Percentiles rank a stretch among this genome's conserved stretches.
phyloP scores from a whole-genome alignment of 331 rosid species.

The Cucumis variabilis region DNA sequence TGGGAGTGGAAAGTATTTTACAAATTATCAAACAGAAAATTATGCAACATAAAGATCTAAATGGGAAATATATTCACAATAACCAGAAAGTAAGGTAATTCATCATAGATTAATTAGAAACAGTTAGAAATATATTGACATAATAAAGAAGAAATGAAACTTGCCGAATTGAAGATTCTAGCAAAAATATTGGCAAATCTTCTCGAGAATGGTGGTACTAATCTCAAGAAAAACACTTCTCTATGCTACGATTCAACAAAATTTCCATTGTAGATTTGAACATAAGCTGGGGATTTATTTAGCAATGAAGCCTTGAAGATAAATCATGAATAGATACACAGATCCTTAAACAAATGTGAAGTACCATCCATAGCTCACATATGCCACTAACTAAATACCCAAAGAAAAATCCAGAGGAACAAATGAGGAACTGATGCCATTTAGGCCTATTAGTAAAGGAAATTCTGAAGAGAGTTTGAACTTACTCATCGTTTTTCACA shows the following conservation, averaged over 20 bases:
- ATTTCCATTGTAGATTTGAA: conserved; percentile 95
- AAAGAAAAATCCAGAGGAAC: conserved; percentile 97
- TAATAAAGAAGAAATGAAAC: no score
- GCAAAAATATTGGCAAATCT: no score
- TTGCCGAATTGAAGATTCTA: no score
- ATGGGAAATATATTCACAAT: no score
- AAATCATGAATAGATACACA: conserved; percentile 85
- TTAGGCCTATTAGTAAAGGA: conserved; percentile 81
- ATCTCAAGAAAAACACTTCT: no score
- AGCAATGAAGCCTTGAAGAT: conserved; percentile 93
- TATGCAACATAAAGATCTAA: no score
- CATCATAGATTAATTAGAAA: no score
- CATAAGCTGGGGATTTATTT: conserved; percentile 98
- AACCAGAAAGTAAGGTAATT: no score
- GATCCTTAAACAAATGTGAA: conserved; percentile 94
- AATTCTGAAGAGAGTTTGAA: conserved; percentile 86
- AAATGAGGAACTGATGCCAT: conserved; percentile 93
- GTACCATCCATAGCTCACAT: conserved; percentile 99
- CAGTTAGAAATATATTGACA: no score
- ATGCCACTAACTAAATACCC: conserved; percentile 93
- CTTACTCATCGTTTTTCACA: conserved; percentile 75
- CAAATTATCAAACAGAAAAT: no score
- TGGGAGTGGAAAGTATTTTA: no score
- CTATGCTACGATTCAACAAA: not conserved
- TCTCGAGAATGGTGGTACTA: no score